Base-by-base conservation (phyloP, 2,329 filamentous ascomycete species). In the Arthroderma uncinatum region DNA sequence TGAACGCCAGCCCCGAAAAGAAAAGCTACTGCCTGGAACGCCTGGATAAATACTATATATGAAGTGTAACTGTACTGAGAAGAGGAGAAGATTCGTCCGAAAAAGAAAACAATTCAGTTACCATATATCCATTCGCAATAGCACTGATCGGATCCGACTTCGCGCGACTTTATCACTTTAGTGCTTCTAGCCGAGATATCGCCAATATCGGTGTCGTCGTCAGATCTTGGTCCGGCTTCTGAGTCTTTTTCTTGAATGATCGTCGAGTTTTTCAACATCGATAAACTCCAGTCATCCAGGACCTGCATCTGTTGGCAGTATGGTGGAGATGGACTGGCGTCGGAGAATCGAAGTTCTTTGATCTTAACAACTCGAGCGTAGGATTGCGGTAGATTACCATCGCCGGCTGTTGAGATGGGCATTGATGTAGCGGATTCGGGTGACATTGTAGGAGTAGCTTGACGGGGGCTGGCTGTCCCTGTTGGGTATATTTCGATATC, bases 261-360 rank as follows among this genome's bases (percentile, higher is more conserved):
- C 4, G 25, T n/a, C 33, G n/a, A 12, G 47, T 30, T 33, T 10
- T 50, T 23, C 12, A 53, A 34, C 30, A n/a, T 53, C 9, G 67
- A 60, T 34, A 79, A 66, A 7, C 68, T 63, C 30, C 78, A 78
- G 61, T 82, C 73, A 52, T 78, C 69, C 56, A 82, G 70, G 10
- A 86, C 74, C 60, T 79, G 73, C 76, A 85, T 84, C 65, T 84
- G 79, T 64, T 85, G 77, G 64, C 84, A 87, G 66, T 84, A 86
- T 0, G 83, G 79, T 54, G 74, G 64, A 8, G 47, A 50, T 9
- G 64, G 60, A 5, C 71, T 67, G 34, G 67, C 68, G 7, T 73
- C 67, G 4, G 73, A 70, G 44, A 74, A 70, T 23, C 84, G 78
- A 54, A 82, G 80, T 68, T 87, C 83, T 66, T 84, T 81, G 48